Evolutionary conservation across 2,329 filamentous ascomycete species (phyloP), one percentile per base, ranked within the genome.

Genomic region (Colletotrichum orbiculare): DNA sequence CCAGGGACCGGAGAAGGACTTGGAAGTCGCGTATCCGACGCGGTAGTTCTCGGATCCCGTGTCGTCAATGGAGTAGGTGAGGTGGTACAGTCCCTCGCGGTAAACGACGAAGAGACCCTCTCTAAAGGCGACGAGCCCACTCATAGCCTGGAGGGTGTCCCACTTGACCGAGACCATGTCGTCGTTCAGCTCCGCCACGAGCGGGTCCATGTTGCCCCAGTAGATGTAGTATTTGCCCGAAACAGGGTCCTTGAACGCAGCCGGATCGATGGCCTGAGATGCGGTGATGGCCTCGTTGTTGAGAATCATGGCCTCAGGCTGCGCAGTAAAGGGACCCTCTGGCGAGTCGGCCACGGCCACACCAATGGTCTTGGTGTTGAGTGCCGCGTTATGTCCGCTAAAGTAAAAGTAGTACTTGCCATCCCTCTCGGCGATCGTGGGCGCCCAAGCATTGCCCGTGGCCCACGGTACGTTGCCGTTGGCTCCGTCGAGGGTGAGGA

Each of bases 351-450:
- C 79, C 0, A 86, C 81, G 0, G 88, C 88, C 0, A 88, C 88
- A 4, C 88, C 88, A 39, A 90, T 87, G 4, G 85, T 87, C 58
- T 89, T 82, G 11, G 53, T 54, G 64, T 87, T 79, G 38, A 84
- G 76, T 0, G 85, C 85, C 0, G 87, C 85, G 46, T 81, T 81
- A 13, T 83, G 73, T 0, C 82, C 82, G 42, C 77, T 83, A 74
- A 89, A 90, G 74, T 88, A 89, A 35, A 91, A 85, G 70, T 88
- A 90, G 75, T 86, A 91, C 75, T 87, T 88, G 0, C 85, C 86
- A 63, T 85, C 78, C 54, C 85, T 86, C 53, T 79, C 75, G 1
- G 86, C 85, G 2, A 89, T 88, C 55, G 88, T 87, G 0, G 89
- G 89, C 0, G 88, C 88, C 88, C 89, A 91, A 4, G 89, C 83